Conservation (phyloP, 2,329 filamentous ascomycete species). For the Calonectria ilicicola region DNA sequence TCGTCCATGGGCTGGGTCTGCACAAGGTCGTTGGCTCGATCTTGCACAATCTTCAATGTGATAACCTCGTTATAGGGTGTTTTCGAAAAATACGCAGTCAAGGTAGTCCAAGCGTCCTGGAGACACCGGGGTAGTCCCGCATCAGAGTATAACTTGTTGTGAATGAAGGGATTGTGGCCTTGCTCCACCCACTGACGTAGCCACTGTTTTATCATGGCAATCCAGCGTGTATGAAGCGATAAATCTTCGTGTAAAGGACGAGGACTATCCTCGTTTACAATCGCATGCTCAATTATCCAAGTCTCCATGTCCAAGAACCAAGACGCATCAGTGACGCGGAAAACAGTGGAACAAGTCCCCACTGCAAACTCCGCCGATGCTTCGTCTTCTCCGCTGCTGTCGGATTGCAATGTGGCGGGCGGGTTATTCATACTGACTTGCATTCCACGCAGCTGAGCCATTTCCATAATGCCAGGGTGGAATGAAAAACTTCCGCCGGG, state of each 20-base stretch:
- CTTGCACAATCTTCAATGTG: conserved; percentile 1
- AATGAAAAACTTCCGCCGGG: background rate
- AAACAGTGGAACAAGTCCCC: background rate
- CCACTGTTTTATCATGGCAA: background rate
- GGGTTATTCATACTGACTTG: background rate
- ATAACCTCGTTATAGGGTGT: background rate
- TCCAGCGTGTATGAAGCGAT: background rate
- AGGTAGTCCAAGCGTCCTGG: conserved; percentile 13
- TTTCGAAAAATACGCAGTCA: conserved; percentile 1
- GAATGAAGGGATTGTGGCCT: conserved; percentile 22
- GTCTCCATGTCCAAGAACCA: conserved; percentile 6
- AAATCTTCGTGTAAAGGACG: conserved; percentile 2
- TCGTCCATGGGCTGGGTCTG: background rate
- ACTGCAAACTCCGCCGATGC: background rate
- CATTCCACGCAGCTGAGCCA: background rate
- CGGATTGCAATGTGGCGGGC: background rate
- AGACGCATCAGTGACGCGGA: background rate
- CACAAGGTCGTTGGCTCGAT: background rate
- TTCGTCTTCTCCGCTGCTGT: background rate
- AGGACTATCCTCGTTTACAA: background rate
- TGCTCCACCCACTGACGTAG: conserved; percentile 12
- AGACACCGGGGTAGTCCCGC: conserved; percentile 12
- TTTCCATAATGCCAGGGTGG: background rate
- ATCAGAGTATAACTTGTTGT: conserved; percentile 23
- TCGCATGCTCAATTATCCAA: conserved; percentile 4